Evolutionary conservation across 371 early-diverging fungal genomes (phyloP).

Genomic region (Lichtheimia hyalospora): DNA sequence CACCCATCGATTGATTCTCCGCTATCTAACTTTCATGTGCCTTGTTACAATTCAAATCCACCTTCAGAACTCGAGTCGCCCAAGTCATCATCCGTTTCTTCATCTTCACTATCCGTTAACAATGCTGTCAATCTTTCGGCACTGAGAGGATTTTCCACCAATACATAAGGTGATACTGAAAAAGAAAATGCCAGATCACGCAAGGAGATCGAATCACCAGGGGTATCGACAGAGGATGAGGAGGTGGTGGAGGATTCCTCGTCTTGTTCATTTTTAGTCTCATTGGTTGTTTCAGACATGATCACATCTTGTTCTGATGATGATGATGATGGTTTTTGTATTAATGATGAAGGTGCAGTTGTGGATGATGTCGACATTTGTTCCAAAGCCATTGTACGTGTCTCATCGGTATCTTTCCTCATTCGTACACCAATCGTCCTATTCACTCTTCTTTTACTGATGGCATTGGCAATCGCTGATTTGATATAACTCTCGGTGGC

Average conservation of each 20-base stretch:
- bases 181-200: conserved; percentile 71
- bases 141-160: conserved; percentile 69
- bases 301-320: not conserved
- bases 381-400: conserved; percentile 5
- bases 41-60: conserved; percentile 17
- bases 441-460: conserved; percentile 69
- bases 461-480: conserved; percentile 68
- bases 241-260: conserved; percentile 1
- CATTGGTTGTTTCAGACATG: not conserved
- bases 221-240: conserved; percentile 3
- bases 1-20: too few relatives aligned
- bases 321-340: not conserved
- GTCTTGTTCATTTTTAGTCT: not conserved
- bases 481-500: conserved; percentile 78
- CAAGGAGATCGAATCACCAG: conserved; percentile 13
- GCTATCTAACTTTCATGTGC: not conserved
- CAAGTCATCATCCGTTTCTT: conserved; percentile 39
- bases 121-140: conserved; percentile 66
- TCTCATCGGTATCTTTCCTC: conserved; percentile 14
- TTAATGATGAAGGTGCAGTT: not conserved
- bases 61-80: conserved; percentile 29
- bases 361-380: conserved; percentile 2
- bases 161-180: conserved; percentile 62
- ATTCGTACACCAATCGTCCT: conserved; percentile 62
- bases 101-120: conserved; percentile 57